These are phyloP conservation scores for Skeletonema costatum DNA, from an alignment of 108 stramenopile genomes.

Conservation along the genomic window DNA sequence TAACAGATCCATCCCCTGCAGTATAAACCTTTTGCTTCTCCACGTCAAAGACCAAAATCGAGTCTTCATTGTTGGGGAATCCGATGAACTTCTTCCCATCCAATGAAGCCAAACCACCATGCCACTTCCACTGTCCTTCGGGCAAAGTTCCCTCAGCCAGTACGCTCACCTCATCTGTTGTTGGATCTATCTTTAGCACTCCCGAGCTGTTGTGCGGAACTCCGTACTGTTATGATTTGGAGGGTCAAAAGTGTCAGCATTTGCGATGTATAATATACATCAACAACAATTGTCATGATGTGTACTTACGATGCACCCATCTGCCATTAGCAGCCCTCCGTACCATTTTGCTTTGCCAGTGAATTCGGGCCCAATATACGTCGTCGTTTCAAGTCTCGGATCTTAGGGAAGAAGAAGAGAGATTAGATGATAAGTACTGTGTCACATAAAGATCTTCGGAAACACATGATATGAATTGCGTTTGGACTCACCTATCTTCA, in stretches of 20 bases:
- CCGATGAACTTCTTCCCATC: slow-evolving; percentile 66
- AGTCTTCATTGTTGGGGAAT: slow-evolving; percentile 70
- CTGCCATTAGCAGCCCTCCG: not conserved
- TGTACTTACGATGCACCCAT: not conserved
- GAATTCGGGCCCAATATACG: slow-evolving; percentile 53
- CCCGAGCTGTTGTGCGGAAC: slow-evolving; percentile 65
- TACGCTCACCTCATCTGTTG: slow-evolving; percentile 50
- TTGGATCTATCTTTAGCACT: slow-evolving; percentile 68
- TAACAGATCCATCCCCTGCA: slow-evolving; percentile 45
- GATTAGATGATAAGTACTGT: too few species aligned
- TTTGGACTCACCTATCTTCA: slow-evolving; percentile 33
- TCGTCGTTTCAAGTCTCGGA: slow-evolving; percentile 49
- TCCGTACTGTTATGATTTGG: slow-evolving; percentile 37
- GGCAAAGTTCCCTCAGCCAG: slow-evolving; percentile 47
- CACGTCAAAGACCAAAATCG: slow-evolving; percentile 60
- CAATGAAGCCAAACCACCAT: slow-evolving; percentile 59
- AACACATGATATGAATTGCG: too few species aligned
- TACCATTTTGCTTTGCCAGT: slow-evolving; percentile 57
- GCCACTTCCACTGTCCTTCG: slow-evolving; percentile 72
- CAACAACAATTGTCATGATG: too few species aligned
- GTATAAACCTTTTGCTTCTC: slow-evolving; percentile 44
- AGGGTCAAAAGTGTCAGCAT: not conserved
- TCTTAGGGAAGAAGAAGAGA: slow-evolving; percentile 1
- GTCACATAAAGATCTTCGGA: too few species aligned
- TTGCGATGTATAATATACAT: too few species aligned